Evolutionary conservation across 768 basidiomycete genomes (phyloP).

Genomic region (Cyclocybe cylindracea): DNA sequence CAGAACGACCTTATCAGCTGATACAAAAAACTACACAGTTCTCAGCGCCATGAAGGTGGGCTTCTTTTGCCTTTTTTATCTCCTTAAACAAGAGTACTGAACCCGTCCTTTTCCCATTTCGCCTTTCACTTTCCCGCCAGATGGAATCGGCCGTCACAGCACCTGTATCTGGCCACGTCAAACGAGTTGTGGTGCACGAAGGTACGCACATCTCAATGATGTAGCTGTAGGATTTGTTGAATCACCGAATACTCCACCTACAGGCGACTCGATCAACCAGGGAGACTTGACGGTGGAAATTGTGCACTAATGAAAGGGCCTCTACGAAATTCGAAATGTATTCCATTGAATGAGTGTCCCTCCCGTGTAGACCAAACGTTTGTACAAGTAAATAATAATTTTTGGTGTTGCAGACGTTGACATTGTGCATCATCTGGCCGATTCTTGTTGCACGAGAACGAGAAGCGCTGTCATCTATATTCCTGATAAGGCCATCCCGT

Average conservation of each 20-base stretch:
- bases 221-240: not conserved
- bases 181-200: constrained; percentile 89
- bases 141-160: constrained; percentile 98
- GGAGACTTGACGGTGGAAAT: constrained; percentile 93
- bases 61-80: constrained; percentile 11
- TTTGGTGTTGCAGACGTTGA: no score
- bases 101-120: constrained; percentile 7
- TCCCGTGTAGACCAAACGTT: no score
- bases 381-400: no score
- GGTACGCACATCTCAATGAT: constrained; percentile 41
- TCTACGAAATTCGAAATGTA: no score
- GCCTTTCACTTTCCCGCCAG: constrained; percentile 36
- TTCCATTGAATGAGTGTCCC: no score
- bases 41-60: constrained; percentile 96
- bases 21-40: constrained; percentile 46
- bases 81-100: constrained; percentile 13
- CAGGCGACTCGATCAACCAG: constrained; percentile 93
- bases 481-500: no score
- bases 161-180: constrained; percentile 95
- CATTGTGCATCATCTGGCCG: no score
- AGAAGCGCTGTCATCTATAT: no score
- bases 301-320: constrained; percentile 25
- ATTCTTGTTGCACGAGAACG: no score
- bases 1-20: constrained; percentile 17
- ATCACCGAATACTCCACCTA: constrained; percentile 1